phyloP scores from a whole-genome alignment of 352 stramenopile genomes.

The Phytopythium chamaehyphon region DNA sequence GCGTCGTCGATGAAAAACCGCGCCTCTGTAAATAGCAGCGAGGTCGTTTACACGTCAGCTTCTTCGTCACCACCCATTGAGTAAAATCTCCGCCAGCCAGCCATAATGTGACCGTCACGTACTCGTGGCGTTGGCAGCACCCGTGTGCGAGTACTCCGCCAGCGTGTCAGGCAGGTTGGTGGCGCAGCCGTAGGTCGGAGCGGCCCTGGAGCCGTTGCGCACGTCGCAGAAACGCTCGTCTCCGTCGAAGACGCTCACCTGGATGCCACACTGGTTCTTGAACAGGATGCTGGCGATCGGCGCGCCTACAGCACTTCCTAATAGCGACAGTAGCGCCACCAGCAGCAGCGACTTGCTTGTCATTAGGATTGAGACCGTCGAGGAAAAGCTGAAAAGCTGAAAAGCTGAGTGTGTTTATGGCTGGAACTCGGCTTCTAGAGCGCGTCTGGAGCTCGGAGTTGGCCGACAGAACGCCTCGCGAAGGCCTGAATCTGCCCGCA shows the following conservation, averaged over 20 bases:
- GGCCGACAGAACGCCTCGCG: no score
- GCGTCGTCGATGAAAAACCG: slow-evolving; percentile 6
- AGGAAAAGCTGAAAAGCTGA: neutral
- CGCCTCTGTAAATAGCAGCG: neutral
- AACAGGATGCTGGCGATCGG: slow-evolving; percentile 2
- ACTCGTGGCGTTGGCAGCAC: slow-evolving; percentile 9
- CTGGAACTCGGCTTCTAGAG: no score
- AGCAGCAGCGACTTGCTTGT: neutral
- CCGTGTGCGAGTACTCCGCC: slow-evolving; percentile 9
- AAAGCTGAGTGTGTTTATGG: no score
- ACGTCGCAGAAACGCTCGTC: slow-evolving; percentile 7
- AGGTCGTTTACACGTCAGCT: neutral
- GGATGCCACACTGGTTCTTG: slow-evolving; percentile 4
- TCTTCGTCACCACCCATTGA: no score
- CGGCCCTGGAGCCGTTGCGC: slow-evolving; percentile 3
- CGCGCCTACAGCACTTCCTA: neutral
- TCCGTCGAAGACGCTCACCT: slow-evolving; percentile 4
- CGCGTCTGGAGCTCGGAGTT: no score
- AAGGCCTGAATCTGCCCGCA: no score
- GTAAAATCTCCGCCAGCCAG: neutral
- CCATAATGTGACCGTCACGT: neutral
- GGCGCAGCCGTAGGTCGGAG: slow-evolving; percentile 6
- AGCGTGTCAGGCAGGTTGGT: slow-evolving; percentile 5
- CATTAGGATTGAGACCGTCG: neutral
- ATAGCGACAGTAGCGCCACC: neutral